Conservation (phyloP, 139 green algal genomes). For the Spirogloea muscicola region DNA sequence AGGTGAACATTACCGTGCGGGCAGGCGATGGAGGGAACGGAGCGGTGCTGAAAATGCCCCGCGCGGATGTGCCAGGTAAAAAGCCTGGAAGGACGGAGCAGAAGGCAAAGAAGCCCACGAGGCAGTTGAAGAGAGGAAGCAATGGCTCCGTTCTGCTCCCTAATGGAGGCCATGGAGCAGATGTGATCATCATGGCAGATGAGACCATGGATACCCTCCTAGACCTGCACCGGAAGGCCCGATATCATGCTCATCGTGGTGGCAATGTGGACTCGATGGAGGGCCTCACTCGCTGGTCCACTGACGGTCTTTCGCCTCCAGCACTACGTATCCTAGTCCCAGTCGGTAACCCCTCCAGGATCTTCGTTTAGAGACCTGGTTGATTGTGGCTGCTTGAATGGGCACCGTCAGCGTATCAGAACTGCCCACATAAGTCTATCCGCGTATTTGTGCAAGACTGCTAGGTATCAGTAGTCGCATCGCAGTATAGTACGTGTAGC, state of each 20-base stretch:
- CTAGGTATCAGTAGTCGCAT: no score
- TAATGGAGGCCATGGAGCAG: conserved; percentile 31
- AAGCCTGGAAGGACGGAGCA: conserved; percentile 6
- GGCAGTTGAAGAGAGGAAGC: conserved; percentile 9
- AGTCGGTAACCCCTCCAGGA: no score
- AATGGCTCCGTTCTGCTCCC: conserved; percentile 15
- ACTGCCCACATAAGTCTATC: no score
- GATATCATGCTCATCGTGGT: neutral
- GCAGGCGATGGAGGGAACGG: conserved; percentile 30
- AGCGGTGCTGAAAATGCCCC: conserved; percentile 10
- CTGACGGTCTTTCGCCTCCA: conserved; percentile 15
- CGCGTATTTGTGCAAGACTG: no score
- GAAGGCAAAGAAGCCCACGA: neutral
- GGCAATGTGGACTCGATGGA: conserved; percentile 37
- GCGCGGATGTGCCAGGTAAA: neutral
- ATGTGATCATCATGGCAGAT: conserved; percentile 23
- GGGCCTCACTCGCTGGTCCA: neutral
- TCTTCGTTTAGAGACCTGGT: no score
- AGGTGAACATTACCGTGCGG: conserved; percentile 23
- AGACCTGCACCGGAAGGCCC: conserved; percentile 13
- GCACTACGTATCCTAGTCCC: conserved; percentile 32
- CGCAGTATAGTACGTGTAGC: no score
- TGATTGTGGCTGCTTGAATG: no score
- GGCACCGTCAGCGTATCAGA: no score
- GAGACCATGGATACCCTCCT: conserved; percentile 23